Base-by-base conservation (phyloP, 2,329 filamentous ascomycete species). In the Cordyceps pruinosa region DNA sequence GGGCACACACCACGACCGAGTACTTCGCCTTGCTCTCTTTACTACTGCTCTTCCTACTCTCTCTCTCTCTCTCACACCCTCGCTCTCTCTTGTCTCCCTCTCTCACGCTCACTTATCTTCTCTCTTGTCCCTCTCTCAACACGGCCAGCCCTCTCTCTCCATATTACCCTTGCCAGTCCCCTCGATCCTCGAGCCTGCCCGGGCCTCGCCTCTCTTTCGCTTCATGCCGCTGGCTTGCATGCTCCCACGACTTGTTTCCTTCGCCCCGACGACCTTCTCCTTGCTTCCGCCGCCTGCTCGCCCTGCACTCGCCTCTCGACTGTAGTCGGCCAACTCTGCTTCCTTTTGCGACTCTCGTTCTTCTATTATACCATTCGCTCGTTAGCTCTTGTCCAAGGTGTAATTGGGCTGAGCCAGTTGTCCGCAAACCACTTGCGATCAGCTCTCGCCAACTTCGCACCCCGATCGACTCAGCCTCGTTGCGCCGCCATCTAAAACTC, bases 31-130 rank as follows among this genome's bases (percentile, higher is more conserved):
- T 17, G 21, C 39, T 42, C 21, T 41, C 7, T 23, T 21, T n/a
- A n/a, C 37, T 42, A 42, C 21, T 25, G 15, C 57, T 58, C 58
- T 61, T 57, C 56, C 47, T 59, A 49, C 51, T 49, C 48, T 51
- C 37, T 9, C 37, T 41, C 37, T 28, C 23, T 53, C 30, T 58
- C 41, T 37, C 55, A 59, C 35, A 59, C 49, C 57, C 55, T 59
- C 37, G 51, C 42, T 44, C 50, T 44, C 50, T 44, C 34, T 25
- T 58, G 49, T 57, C 56, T 48, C 53, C 59, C 55, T 42, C 58
- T 46, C 52, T 59, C 51, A 58, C 52, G 9, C 51, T 57, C 60
- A 13, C n/a, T n/a, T n/a, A 8, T 57, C 58, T 42, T 54, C 42
- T 44, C 50, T 44, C 50, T 44, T 44, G 37, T 58, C 51, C 55